Evolutionary conservation across 1,284 basidiomycete genomes (phyloP).

Genomic region (Schizopora paradoxa): DNA sequence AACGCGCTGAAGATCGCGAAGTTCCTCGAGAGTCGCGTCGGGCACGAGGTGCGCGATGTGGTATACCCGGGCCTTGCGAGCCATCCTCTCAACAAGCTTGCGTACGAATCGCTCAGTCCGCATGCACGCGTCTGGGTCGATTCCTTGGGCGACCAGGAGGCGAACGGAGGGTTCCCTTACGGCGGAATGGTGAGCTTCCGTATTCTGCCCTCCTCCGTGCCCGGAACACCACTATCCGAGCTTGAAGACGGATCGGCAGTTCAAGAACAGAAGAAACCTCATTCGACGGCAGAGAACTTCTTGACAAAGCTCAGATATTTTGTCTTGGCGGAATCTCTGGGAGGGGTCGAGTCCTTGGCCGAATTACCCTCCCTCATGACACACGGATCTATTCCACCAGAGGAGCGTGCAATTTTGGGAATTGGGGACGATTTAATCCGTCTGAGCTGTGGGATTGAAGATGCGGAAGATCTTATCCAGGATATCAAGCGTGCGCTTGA

Average conservation of each 20-base stretch:
- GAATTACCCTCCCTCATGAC: constrained; percentile 86
- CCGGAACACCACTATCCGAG: constrained; percentile 7
- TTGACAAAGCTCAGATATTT: constrained; percentile 68
- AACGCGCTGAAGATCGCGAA: constrained; percentile 79
- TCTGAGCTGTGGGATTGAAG: constrained; percentile 87
- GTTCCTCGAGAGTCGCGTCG: constrained; percentile 49
- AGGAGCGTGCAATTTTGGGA: constrained; percentile 63
- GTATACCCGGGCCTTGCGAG: constrained; percentile 80
- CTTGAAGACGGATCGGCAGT: background rate
- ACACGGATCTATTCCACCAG: constrained; percentile 72
- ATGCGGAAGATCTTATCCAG: constrained; percentile 71
- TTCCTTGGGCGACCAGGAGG: constrained; percentile 28
- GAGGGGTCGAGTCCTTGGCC: constrained; percentile 88
- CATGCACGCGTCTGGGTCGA: constrained; percentile 69
- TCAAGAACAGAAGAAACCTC: constrained; percentile 6
- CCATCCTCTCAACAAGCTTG: constrained; percentile 56
- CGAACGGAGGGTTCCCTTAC: constrained; percentile 63
- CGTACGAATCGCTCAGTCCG: constrained; percentile 58
- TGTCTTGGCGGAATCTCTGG: constrained; percentile 84
- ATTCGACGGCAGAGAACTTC: constrained; percentile 59
- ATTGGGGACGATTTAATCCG: constrained; percentile 82
- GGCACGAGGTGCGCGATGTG: constrained; percentile 60
- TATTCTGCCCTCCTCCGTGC: constrained; percentile 47
- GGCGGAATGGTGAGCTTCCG: constrained; percentile 83
- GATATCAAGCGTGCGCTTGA: constrained; percentile 73